Base-by-base conservation (phyloP, 148 eudicot genomes). In the Linanthus parryae region DNA sequence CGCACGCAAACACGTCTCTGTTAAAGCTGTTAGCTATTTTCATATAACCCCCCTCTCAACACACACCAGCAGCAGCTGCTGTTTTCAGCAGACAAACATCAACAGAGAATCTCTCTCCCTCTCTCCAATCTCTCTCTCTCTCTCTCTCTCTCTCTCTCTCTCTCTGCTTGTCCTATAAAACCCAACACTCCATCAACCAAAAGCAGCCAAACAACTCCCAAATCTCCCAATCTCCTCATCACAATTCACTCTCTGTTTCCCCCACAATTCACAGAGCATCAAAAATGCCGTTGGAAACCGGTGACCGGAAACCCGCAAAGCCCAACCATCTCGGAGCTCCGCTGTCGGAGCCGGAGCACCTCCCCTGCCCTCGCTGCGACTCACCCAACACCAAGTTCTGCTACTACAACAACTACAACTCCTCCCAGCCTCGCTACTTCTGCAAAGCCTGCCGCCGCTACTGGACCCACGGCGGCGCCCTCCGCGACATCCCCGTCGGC, bases 381-480 rank as follows among this genome's bases (percentile, higher is more conserved):
- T 31, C 35, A 5, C 5, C 35, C 35, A 31, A 31, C 35, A 31
- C 35, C 5, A 31, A 31, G 35, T 31, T 31, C 35, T 31, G 35
- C 35, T 31, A 38, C 42, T 38, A 38, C 42, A 38, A 38, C 42
- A 38, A 38, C 42, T 38, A 38, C 42, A 38, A 18, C 13, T 18
- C 16, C 42, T 38, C 42, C 6, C 42, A 38, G 16, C 42, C 42
- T 38, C 42, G 42, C 1, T 66, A 33, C 63, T 77, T 59, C 13
- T 77, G 83, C 64, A 77, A 70, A 59, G 58, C 55, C 1, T 77
- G 83, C 30, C 57, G 68, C 7, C 56, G 82, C 34, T 63, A 77
- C 56, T 77, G 82, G 82, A 77, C 82, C 5, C 78, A 66, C 0
- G 82, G 82, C 34, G 82, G 82, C 11, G 72, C 64, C 54, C 63